A percentile compares a stretch with the other conserved stretches of the same genome.
These are phyloP conservation scores for Solanum dulcamara DNA, from an alignment of 257 asterid genomes.

Conservation along the genomic window DNA sequence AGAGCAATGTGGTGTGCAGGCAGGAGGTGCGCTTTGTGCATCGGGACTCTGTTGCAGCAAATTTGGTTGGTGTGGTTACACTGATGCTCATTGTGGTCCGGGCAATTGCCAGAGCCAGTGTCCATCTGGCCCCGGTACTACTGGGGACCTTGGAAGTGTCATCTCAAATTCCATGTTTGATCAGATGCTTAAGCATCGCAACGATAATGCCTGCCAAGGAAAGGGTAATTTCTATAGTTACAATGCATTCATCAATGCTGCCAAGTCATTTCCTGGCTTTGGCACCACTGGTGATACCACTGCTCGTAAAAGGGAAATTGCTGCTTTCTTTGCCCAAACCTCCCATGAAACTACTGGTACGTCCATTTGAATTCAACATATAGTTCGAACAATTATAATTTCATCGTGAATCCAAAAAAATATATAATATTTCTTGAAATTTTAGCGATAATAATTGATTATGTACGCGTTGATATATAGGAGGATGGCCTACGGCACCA, in stretches of 20 bases:
- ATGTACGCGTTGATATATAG: not conserved
- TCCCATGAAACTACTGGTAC: conserved; percentile 15
- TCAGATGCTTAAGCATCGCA: conserved; percentile 3
- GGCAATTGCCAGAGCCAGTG: not conserved
- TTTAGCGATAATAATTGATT: not conserved
- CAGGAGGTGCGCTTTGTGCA: not conserved
- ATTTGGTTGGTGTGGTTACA: not conserved
- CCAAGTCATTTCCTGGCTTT: conserved; percentile 8
- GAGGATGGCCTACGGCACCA: conserved; percentile 21
- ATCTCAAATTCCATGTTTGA: conserved; percentile 2
- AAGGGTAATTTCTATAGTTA: conserved; percentile 14
- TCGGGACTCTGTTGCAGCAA: not conserved
- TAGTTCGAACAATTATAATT: not conserved
- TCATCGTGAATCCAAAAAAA: not conserved
- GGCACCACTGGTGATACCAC: conserved; percentile 8
- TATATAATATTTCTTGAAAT: not conserved
- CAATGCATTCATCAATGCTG: conserved; percentile 15
- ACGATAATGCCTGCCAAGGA: conserved; percentile 8
- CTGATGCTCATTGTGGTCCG: not conserved
- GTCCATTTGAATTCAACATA: not conserved
- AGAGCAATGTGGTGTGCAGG: not conserved
- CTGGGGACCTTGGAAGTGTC: not conserved
- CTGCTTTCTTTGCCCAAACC: conserved; percentile 23
- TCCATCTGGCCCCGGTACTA: not conserved
- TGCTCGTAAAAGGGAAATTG: conserved; percentile 19